Percentiles rank a stretch among this genome's conserved stretches.
Evolutionary conservation across 2,329 filamentous ascomycete species (phyloP).

Genomic region (Pyrenochaeta sp.): DNA sequence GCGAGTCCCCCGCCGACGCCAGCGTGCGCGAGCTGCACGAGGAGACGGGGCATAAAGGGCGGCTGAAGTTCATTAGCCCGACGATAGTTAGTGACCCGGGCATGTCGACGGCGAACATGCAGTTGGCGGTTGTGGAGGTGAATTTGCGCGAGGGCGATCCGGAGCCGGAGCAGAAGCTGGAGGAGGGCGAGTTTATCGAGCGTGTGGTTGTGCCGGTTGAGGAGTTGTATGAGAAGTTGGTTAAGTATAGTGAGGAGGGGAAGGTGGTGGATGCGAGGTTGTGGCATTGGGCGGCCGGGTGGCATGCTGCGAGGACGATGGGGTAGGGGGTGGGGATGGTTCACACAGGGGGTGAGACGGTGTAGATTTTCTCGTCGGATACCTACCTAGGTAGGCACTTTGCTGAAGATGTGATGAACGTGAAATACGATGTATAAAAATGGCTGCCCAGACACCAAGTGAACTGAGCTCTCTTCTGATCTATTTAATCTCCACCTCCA

Average conservation of each 20-base stretch:
- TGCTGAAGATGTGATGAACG: too few species aligned
- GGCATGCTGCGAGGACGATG: slow-evolving; percentile 57
- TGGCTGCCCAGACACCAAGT: too few species aligned
- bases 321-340: not conserved
- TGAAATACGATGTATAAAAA: too few species aligned
- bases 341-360: too few species aligned
- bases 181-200: slow-evolving; percentile 69
- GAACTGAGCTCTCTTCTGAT: too few species aligned
- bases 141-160: slow-evolving; percentile 58
- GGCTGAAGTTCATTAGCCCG: slow-evolving; percentile 61
- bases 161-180: slow-evolving; percentile 64
- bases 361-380: too few species aligned
- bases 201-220: slow-evolving; percentile 64
- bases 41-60: slow-evolving; percentile 68
- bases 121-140: slow-evolving; percentile 67
- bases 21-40: slow-evolving; percentile 67
- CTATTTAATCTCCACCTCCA: slow-evolving; percentile 29
- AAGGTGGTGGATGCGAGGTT: slow-evolving; percentile 66
- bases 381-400: too few species aligned
- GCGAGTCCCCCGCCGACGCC: slow-evolving; percentile 63
- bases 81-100: slow-evolving; percentile 73
- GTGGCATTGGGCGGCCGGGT: slow-evolving; percentile 67
- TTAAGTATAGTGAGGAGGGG: slow-evolving; percentile 55
- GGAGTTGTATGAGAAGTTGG: slow-evolving; percentile 64
- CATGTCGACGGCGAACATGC: slow-evolving; percentile 67